phyloP scores from a whole-genome alignment of 768 basidiomycete species.

The Crassisporium funariophilum region DNA sequence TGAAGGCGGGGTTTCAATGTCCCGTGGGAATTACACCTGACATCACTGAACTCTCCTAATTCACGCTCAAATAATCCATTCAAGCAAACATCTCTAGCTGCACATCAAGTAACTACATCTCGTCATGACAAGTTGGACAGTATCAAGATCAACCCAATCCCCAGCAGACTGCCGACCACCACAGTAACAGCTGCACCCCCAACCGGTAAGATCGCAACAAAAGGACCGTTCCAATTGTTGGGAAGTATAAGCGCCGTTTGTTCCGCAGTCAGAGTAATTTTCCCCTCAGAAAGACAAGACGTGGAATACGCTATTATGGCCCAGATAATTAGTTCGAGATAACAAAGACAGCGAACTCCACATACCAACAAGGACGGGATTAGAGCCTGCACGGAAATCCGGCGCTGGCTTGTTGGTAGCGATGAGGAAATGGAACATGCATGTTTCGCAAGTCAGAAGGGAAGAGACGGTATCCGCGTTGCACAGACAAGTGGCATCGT shows the following conservation, averaged over 20 bases:
- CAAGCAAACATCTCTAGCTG: slow-evolving; percentile 7
- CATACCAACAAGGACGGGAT: slow-evolving; percentile 57
- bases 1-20: slow-evolving; percentile 32
- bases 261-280: slow-evolving; percentile 39
- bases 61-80: no score
- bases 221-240: slow-evolving; percentile 62
- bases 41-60: no score
- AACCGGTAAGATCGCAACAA: slow-evolving; percentile 45
- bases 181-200: slow-evolving; percentile 49
- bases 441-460: slow-evolving; percentile 62
- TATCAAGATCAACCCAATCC: slow-evolving; percentile 48
- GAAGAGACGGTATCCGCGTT: slow-evolving; percentile 36
- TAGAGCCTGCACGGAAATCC: slow-evolving; percentile 61
- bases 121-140: slow-evolving; percentile 57
- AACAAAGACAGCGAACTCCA: slow-evolving; percentile 3
- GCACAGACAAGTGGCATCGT: slow-evolving; percentile 60
- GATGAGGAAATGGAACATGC: slow-evolving; percentile 63
- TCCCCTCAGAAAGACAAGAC: slow-evolving; percentile 41
- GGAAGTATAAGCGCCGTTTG: slow-evolving; percentile 48
- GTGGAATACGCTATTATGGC: slow-evolving; percentile 51
- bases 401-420: slow-evolving; percentile 45
- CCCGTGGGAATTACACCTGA: slow-evolving; percentile 31
- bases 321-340: slow-evolving; percentile 8
- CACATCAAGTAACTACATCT: slow-evolving; percentile 4
- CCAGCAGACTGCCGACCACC: slow-evolving; percentile 45